Conservation (phyloP, 768 basidiomycete genomes). For the Chalciporus piperatus region DNA sequence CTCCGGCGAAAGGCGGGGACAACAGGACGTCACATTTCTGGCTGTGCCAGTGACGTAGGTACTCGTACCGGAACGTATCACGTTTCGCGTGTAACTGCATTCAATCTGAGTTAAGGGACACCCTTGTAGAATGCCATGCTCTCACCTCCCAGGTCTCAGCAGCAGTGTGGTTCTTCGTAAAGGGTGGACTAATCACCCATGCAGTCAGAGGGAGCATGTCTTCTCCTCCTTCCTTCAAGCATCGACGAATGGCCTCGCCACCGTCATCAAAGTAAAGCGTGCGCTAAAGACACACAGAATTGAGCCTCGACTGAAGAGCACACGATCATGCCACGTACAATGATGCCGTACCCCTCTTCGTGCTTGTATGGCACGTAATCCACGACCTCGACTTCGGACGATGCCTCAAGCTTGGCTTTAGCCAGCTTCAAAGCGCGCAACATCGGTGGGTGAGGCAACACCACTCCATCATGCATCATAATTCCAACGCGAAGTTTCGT, state of each 20-base stretch:
- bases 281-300: constrained; percentile 11
- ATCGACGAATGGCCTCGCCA: constrained; percentile 17
- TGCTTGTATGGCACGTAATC: constrained; percentile 32
- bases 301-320: not conserved
- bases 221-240: constrained; percentile 24
- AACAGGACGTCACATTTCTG: constrained; percentile 40
- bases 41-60: constrained; percentile 35
- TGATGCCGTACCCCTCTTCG: constrained; percentile 26
- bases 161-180: constrained; percentile 21
- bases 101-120: not conserved
- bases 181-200: constrained; percentile 28
- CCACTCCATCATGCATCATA: constrained; percentile 32
- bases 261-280: constrained; percentile 35
- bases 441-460: constrained; percentile 36
- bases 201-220: constrained; percentile 27
- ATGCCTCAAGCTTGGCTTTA: constrained; percentile 32
- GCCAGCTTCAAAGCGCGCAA: constrained; percentile 33
- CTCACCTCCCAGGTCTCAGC: constrained; percentile 26
- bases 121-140: not conserved
- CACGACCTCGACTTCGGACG: constrained; percentile 30
- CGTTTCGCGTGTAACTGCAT: constrained; percentile 22
- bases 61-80: constrained; percentile 30
- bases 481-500: constrained; percentile 17
- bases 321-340: constrained; percentile 10
- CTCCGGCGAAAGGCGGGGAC: constrained; percentile 32